Conservation (phyloP, 2,329 filamentous ascomycete species). For the Colletotrichum chrysophilum region DNA sequence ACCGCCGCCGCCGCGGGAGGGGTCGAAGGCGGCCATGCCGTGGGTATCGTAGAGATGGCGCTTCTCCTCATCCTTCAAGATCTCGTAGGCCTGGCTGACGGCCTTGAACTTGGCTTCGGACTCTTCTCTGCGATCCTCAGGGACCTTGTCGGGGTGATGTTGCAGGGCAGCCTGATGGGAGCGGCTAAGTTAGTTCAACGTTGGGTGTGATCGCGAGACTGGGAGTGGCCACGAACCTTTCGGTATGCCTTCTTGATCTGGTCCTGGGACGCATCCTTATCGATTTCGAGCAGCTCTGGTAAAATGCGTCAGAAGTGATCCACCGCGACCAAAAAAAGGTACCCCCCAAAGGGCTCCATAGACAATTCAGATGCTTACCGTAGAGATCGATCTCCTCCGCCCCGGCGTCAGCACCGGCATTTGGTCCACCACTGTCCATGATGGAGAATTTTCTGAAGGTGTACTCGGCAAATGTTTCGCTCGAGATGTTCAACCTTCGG, state of each 20-base stretch:
- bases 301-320: slow-evolving; percentile 23
- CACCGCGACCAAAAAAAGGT: slow-evolving; percentile 8
- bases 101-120: slow-evolving; percentile 94
- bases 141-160: slow-evolving; percentile 95
- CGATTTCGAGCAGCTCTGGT: slow-evolving; percentile 79
- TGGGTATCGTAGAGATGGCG: slow-evolving; percentile 90
- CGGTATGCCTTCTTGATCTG: slow-evolving; percentile 97
- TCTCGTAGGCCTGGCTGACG: slow-evolving; percentile 94
- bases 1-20: slow-evolving; percentile 65
- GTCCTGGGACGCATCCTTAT: slow-evolving; percentile 72
- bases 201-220: not conserved
- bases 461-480: slow-evolving; percentile 11
- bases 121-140: slow-evolving; percentile 81
- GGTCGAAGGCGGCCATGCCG: slow-evolving; percentile 95
- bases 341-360: slow-evolving; percentile 11
- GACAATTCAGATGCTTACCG: slow-evolving; percentile 44
- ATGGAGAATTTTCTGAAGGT: slow-evolving; percentile 13
- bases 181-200: slow-evolving; percentile 9
- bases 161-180: slow-evolving; percentile 74
- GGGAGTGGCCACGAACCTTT: slow-evolving; percentile 63
- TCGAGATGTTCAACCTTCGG: slow-evolving; percentile 15
- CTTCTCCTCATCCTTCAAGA: slow-evolving; percentile 94
- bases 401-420: slow-evolving; percentile 12
- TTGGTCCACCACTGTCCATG: slow-evolving; percentile 26
- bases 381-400: slow-evolving; percentile 64